A percentile compares a stretch with the other conserved stretches of the same genome.
phyloP scores from a whole-genome alignment of 805 yeast species.

The Candida ortonii region DNA sequence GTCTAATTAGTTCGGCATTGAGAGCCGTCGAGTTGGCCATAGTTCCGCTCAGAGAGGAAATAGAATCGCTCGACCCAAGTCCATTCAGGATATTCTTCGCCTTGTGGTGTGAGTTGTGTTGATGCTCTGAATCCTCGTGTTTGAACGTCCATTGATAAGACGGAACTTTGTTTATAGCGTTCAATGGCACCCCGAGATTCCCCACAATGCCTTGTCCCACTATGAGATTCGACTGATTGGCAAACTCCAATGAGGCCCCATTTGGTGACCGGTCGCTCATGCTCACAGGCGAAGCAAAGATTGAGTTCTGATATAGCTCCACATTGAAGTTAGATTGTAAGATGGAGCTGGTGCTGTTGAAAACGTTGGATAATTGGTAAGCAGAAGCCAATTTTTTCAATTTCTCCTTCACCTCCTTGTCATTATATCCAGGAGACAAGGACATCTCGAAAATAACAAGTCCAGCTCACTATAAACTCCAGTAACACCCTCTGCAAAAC shows the following conservation, averaged over 20 bases:
- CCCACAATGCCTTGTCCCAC: conserved; percentile 36
- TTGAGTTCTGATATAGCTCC: conserved; percentile 23
- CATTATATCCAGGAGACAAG: too few species aligned
- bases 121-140: conserved; percentile 31
- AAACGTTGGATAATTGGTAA: conserved; percentile 22
- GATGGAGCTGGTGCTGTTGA: conserved; percentile 17
- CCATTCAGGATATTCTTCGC: conserved; percentile 27
- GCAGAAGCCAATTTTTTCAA: conserved; percentile 21
- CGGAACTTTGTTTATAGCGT: conserved; percentile 32
- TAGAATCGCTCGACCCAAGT: conserved; percentile 24
- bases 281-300: conserved; percentile 24
- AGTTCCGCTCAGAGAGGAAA: conserved; percentile 29
- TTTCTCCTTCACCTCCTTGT: conserved; percentile 16
- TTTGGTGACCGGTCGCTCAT: conserved; percentile 21
- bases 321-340: conserved; percentile 18
- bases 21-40: conserved; percentile 24
- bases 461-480: too few species aligned
- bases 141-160: conserved; percentile 33
- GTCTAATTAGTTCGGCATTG: conserved; percentile 27
- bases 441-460: too few species aligned
- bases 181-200: conserved; percentile 33
- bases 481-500: too few species aligned
- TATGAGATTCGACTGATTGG: conserved; percentile 21
- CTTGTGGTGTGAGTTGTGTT: conserved; percentile 17
- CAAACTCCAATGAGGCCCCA: conserved; percentile 13